phyloP scores from a whole-genome alignment of 208 protist genomes.

The Sergeia podlipaevii region DNA sequence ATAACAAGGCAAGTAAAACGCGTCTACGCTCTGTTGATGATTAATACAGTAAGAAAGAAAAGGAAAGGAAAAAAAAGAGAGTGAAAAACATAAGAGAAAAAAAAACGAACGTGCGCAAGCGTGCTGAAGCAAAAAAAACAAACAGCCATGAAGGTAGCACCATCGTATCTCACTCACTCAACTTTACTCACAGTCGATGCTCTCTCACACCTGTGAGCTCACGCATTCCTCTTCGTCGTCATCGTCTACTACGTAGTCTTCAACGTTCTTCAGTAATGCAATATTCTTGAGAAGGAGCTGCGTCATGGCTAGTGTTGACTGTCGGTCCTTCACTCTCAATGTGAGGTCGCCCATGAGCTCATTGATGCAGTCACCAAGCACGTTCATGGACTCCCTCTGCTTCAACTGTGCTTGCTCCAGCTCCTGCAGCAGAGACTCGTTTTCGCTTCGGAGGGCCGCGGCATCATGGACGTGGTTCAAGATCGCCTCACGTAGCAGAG shows the following conservation, averaged over 20 bases:
- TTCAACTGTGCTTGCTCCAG: constrained; percentile 4
- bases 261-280: constrained; percentile 5
- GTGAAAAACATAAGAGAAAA: background rate
- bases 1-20: too few relatives aligned
- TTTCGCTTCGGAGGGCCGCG: too few relatives aligned
- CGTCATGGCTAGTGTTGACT: background rate
- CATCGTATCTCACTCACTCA: background rate
- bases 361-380: background rate
- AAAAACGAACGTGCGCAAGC: background rate
- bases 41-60: constrained; percentile 1
- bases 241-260: constrained; percentile 3
- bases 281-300: constrained; percentile 1
- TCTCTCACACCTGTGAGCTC: too few relatives aligned
- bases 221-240: too few relatives aligned
- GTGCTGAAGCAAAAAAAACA: background rate
- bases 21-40: background rate
- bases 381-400: constrained; percentile 2
- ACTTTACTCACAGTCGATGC: too few relatives aligned
- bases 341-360: constrained; percentile 1
- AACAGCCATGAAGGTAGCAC: background rate
- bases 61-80: background rate
- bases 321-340: background rate
- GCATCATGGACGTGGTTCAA: too few relatives aligned
- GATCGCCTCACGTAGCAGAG: too few relatives aligned
- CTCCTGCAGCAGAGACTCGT: too few relatives aligned